Evolutionary conservation across 306 rosid genomes (phyloP).

Genomic region (Pachyrhizus erosus): DNA sequence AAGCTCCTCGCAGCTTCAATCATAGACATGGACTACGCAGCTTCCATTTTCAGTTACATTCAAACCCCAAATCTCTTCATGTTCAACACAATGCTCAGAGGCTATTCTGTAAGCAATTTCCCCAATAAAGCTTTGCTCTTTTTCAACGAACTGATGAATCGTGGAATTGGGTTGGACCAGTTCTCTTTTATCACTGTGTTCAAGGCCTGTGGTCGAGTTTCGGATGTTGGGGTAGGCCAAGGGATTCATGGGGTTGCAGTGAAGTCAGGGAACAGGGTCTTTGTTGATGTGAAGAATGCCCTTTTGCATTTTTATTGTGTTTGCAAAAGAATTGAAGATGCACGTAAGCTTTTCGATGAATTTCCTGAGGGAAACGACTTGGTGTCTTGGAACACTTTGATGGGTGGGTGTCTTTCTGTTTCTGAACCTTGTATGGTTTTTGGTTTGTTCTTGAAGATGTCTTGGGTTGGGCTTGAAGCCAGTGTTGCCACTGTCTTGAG

Average conservation of each 20-base stretch:
- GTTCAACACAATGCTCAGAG: conserved; percentile 78
- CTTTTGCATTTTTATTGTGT: conserved; percentile 63
- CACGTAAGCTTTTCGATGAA: conserved; percentile 65
- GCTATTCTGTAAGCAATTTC: conserved; percentile 54
- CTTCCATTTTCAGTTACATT: conserved; percentile 58
- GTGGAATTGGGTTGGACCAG: conserved; percentile 48
- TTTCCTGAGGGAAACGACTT: conserved; percentile 57
- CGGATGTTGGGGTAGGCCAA: conserved; percentile 51
- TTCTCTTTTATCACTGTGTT: conserved; percentile 61
- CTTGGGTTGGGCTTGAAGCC: conserved; percentile 50
- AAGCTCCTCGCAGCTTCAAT: conserved; percentile 69
- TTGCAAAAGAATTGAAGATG: conserved; percentile 61
- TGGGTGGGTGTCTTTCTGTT: conserved; percentile 66
- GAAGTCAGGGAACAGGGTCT: conserved; percentile 60
- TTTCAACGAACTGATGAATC: conserved; percentile 60
- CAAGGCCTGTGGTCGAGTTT: conserved; percentile 66
- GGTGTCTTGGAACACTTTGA: conserved; percentile 73
- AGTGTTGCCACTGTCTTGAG: conserved; percentile 54
- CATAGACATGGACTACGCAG: conserved; percentile 60
- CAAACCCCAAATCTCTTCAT: conserved; percentile 69
- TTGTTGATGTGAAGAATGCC: conserved; percentile 60
- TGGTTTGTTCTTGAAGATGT: conserved; percentile 56
- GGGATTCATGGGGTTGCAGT: conserved; percentile 68
- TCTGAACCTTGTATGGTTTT: conserved; percentile 55
- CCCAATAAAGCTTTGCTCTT: conserved; percentile 58